These are phyloP conservation scores for Amanita polypyramis DNA, from an alignment of 768 basidiomycete species.

Conservation along the genomic window DNA sequence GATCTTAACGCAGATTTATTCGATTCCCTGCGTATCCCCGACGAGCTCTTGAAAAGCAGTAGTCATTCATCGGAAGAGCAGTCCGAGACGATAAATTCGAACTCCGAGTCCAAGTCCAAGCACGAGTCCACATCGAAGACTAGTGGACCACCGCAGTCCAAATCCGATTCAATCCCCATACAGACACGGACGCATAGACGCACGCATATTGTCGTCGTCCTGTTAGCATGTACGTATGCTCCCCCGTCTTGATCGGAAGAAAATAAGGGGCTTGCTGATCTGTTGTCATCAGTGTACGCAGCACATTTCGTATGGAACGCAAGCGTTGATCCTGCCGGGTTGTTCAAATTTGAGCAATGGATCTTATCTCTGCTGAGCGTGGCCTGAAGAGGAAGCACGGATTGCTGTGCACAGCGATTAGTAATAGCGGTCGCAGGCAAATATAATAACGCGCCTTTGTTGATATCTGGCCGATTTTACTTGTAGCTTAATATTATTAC, in stretches of 20 bases:
- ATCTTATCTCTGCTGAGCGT: neutral
- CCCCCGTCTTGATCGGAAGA: too few relatives aligned
- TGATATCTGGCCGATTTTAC: too few relatives aligned
- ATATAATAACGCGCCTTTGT: too few relatives aligned
- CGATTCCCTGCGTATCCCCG: constrained; percentile 19
- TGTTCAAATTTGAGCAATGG: neutral
- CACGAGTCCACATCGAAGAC: neutral
- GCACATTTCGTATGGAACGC: constrained; percentile 39
- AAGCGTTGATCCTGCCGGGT: constrained; percentile 8
- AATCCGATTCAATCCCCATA: neutral
- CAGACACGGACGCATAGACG: neutral
- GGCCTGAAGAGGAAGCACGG: too few relatives aligned
- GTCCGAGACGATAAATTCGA: neutral
- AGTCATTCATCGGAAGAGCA: too few relatives aligned
- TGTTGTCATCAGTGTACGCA: constrained; percentile 27
- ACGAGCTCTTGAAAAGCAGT: neutral
- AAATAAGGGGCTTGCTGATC: neutral
- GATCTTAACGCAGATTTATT: constrained; percentile 39
- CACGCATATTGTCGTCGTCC: neutral
- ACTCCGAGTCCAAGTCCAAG: neutral
- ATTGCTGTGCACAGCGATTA: too few relatives aligned
- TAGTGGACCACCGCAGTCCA: neutral
- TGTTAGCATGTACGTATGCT: neutral
- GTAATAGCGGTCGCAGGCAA: too few relatives aligned
- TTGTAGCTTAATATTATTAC: too few relatives aligned